phyloP scores from a whole-genome alignment of 352 stramenopile genomes.

The Phytopythium ostracodes region DNA sequence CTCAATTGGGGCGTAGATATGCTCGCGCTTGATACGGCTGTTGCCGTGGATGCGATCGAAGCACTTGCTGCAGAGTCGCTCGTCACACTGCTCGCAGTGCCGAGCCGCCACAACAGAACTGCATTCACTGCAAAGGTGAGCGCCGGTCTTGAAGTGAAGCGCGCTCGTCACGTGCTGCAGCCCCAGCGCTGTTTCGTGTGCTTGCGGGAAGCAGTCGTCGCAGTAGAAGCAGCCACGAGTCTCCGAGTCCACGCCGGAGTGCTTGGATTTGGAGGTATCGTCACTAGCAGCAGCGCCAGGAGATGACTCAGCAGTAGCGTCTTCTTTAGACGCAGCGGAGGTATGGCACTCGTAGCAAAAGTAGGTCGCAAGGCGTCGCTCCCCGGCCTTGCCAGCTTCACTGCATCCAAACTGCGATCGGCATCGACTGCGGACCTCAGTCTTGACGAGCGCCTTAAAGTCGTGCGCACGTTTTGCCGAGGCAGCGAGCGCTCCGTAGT shows the following conservation, averaged over 20 bases:
- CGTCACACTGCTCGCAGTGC: slow-evolving; percentile 53
- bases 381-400: slow-evolving; percentile 2
- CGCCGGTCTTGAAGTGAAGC: slow-evolving; percentile 48
- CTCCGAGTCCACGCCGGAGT: background rate
- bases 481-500: slow-evolving; percentile 10
- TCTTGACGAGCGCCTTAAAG: slow-evolving; percentile 38
- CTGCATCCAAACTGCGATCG: slow-evolving; percentile 18
- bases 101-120: slow-evolving; percentile 29
- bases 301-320: background rate
- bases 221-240: slow-evolving; percentile 51
- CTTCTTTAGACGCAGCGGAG: background rate
- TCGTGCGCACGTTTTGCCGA: slow-evolving; percentile 35
- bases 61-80: slow-evolving; percentile 55
- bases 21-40: slow-evolving; percentile 25
- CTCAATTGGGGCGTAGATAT: slow-evolving; percentile 38
- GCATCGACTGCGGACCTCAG: slow-evolving; percentile 23
- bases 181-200: slow-evolving; percentile 43
- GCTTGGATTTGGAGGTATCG: background rate
- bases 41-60: slow-evolving; percentile 35
- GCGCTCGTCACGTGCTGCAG: slow-evolving; percentile 35
- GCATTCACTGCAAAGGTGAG: slow-evolving; percentile 57
- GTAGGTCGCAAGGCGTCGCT: slow-evolving; percentile 27
- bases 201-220: slow-evolving; percentile 44
- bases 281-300: background rate
- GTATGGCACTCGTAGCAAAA: slow-evolving; percentile 33